Base-by-base conservation (phyloP, 805 yeast genomes). In the Clavispora carvajalis region DNA sequence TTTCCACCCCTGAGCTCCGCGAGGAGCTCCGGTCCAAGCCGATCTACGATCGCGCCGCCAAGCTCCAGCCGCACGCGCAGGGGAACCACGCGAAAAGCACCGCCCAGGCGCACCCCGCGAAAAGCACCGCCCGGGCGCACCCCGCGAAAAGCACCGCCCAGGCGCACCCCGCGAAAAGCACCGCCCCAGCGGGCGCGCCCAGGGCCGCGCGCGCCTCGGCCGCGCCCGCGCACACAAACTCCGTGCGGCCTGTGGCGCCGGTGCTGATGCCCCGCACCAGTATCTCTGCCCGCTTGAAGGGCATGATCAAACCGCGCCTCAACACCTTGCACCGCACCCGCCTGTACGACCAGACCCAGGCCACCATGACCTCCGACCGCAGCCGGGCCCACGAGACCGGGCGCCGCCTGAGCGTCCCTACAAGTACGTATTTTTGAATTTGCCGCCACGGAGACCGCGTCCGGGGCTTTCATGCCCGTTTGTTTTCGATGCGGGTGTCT, bases 321-420 rank as follows among this genome's bases (percentile, higher is more conserved):
- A 26, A 48, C 16, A 22, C n/a, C 17, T 39, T 50, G 40, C 33
- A 44, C 25, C 48, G 52, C 30, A 53, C 62, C 6, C 41, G 38
- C 34, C 57, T 63, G 29, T 66, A 43, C 40, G 74, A 68, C 41
- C 71, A 65, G 44, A 67, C 72, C 7, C 63, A 60, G 46, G 57
- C 65, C 39, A 45, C 46, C 28, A 57, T 67, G 58, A 65, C 71
- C 5, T 45, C 46, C 12, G 49, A 50, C 19, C 53, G 72, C 33
- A 26, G 18, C 7, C 22, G 25, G 18, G 9, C 19, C 5, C 31
- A 15, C 18, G 31, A 28, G 12, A 15, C 19, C 19, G 31, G 19
- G 12, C 31, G 31, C 19, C 31, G 31, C 31, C 31, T 28, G 31
- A 28, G 31, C 16, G 15, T 28, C 2, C 31, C 31, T 16, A 28